phyloP scores from a whole-genome alignment of 1,284 basidiomycete species.

The Ustilago curta region DNA sequence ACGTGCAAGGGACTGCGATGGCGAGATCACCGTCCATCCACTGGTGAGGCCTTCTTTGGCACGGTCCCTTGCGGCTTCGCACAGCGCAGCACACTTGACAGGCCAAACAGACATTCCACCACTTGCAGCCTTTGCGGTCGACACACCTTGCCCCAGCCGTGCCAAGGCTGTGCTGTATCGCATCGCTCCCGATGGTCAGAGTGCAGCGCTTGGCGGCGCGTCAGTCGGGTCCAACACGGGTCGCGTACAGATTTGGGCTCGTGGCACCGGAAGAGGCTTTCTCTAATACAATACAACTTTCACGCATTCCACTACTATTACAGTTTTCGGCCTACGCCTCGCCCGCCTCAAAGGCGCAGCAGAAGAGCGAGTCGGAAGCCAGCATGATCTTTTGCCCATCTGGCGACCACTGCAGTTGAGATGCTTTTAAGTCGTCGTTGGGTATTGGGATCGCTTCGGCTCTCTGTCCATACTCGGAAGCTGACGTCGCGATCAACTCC shows the following conservation, averaged over 20 bases:
- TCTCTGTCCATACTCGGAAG: slow-evolving; percentile 27
- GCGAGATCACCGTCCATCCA: slow-evolving; percentile 53
- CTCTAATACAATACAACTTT: slow-evolving; percentile 30
- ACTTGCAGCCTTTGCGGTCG: slow-evolving; percentile 39
- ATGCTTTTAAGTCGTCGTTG: slow-evolving; percentile 66
- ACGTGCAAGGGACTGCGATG: slow-evolving; percentile 54
- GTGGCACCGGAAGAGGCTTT: slow-evolving; percentile 51
- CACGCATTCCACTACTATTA: slow-evolving; percentile 13
- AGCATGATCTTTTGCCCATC: slow-evolving; percentile 82
- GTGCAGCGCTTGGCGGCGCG: slow-evolving; percentile 37
- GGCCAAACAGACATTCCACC: slow-evolving; percentile 18
- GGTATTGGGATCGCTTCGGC: slow-evolving; percentile 55
- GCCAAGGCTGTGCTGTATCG: slow-evolving; percentile 46
- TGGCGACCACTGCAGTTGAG: slow-evolving; percentile 81
- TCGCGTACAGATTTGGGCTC: slow-evolving; percentile 48
- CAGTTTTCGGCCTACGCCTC: slow-evolving; percentile 16
- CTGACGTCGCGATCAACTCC: slow-evolving; percentile 71
- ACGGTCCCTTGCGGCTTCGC: slow-evolving; percentile 9
- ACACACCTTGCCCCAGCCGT: slow-evolving; percentile 47
- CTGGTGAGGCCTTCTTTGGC: slow-evolving; percentile 41
- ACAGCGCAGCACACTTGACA: neutral
- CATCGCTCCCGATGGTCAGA: slow-evolving; percentile 49
- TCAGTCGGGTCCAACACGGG: slow-evolving; percentile 36
- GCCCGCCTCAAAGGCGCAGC: slow-evolving; percentile 73
- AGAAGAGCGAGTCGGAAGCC: slow-evolving; percentile 80